Evolutionary conservation across 2,329 filamentous ascomycete species (phyloP).

Genomic region (Coccinonectria pachysandricola): DNA sequence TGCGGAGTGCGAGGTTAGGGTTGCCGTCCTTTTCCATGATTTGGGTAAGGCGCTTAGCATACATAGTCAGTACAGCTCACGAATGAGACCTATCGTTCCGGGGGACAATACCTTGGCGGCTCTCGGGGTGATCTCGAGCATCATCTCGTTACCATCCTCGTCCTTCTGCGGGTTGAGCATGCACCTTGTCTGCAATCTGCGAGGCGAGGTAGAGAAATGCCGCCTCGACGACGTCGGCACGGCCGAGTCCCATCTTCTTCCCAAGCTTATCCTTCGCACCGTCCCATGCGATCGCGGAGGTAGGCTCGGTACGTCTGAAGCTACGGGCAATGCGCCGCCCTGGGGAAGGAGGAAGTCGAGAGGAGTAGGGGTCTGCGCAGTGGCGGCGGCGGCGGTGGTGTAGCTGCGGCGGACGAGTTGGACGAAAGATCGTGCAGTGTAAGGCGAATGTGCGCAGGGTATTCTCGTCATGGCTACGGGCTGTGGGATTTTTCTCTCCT

Average conservation of each 20-base stretch:
- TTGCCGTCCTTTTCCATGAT: slow-evolving; percentile 67
- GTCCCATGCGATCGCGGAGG: slow-evolving; percentile 1
- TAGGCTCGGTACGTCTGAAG: not conserved
- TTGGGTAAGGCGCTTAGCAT: slow-evolving; percentile 57
- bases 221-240: slow-evolving; percentile 7
- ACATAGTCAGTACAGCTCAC: slow-evolving; percentile 8
- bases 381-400: slow-evolving; percentile 14
- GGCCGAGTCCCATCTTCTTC: slow-evolving; percentile 2
- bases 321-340: slow-evolving; percentile 8
- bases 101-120: slow-evolving; percentile 71
- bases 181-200: slow-evolving; percentile 34
- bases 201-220: slow-evolving; percentile 28
- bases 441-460: slow-evolving; percentile 29
- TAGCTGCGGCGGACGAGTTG: slow-evolving; percentile 29
- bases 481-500: slow-evolving; percentile 2
- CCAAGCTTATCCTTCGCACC: not conserved
- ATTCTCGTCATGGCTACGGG: slow-evolving; percentile 22
- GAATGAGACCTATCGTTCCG: too few relatives aligned
- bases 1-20: slow-evolving; percentile 74
- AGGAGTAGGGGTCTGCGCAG: slow-evolving; percentile 16
- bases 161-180: slow-evolving; percentile 65
- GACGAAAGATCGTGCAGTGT: slow-evolving; percentile 30
- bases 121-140: slow-evolving; percentile 71
- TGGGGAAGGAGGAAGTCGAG: slow-evolving; percentile 32
- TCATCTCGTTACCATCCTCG: slow-evolving; percentile 77